phyloP scores from a whole-genome alignment of 345 rosid genomes.

The Dovyalis caffra region DNA sequence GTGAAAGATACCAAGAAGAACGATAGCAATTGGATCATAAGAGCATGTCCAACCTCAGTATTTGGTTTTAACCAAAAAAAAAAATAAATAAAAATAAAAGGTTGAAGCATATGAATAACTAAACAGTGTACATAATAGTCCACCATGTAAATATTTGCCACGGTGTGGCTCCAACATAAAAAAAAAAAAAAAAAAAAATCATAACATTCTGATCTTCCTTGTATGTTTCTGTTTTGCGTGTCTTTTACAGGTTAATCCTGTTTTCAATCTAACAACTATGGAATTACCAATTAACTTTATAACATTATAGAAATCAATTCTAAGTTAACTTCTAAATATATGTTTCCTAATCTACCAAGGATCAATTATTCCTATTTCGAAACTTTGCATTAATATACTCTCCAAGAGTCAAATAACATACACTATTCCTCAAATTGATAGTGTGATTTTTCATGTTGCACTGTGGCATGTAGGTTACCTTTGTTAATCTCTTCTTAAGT shows the following conservation, averaged over 20 bases:
- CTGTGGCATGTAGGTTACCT: conserved; percentile 36
- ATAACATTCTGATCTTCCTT: background rate
- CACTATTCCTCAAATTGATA: background rate
- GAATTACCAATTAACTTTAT: background rate
- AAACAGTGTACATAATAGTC: background rate
- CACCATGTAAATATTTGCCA: background rate
- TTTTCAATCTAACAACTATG: background rate
- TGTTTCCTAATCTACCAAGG: background rate
- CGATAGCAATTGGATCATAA: background rate
- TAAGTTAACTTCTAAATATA: background rate
- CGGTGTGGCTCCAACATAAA: conserved; percentile 3
- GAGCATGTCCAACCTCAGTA: background rate
- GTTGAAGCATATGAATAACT: background rate
- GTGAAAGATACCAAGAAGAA: background rate
- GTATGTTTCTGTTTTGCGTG: background rate
- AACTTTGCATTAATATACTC: background rate
- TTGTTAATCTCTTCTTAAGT: conserved; percentile 54
- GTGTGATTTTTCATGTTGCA: background rate
- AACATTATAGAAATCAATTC: background rate
- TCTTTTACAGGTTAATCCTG: background rate
- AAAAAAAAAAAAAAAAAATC: background rate
- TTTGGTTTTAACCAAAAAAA: background rate
- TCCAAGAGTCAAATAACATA: background rate
- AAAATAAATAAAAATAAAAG: no score
- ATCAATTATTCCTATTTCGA: background rate